Base-by-base conservation (phyloP, 148 eudicot species). In the Limonium bicolor region DNA sequence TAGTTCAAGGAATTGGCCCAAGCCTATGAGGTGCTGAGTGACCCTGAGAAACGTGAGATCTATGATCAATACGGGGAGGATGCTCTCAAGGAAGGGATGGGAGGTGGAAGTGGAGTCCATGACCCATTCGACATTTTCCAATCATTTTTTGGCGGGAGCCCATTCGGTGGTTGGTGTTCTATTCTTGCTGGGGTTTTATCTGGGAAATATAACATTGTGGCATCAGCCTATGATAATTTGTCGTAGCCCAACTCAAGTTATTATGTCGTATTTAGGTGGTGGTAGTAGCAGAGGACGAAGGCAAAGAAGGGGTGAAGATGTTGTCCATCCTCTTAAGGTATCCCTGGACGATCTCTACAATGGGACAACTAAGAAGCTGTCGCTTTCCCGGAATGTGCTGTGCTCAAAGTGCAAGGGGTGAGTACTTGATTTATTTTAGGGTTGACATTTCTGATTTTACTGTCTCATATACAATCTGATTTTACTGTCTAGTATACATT, bases 61-160 rank as follows among this genome's bases (percentile, higher is more conserved):
- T 74, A 74, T 56, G 80, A 74, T 49, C 69, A 69, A 50, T 74
- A 74, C 60, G 80, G 80, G 27, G 80, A 74, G 49, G 80, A 74
- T 52, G 80, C 75, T 21, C 72, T 74, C n/a, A 74, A 74, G 66
- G 75, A 74, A 50, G 78, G 78, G 33, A 72, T 72, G 78, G 78
- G 73, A 15, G 57, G 57, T 7, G 73, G 73, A 2, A 66, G 70
- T 8, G 73, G 67, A 35, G 73, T 60, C 5, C 73, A 72, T 39
- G 74, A 72, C 44, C 78, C 78, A 29, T 72, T 72, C 41, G 78
- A 72, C 62, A 67, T 72, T 34, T 72, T 72, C 62, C 55, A 55
- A 27, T 72, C 78, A 21, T 72, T 72, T 62, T 72, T 72, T 46
- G 73, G 73, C 54, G 77, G 73, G 10, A 58, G 42, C 19, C 73